A percentile compares a stretch with the other conserved stretches of the same genome.
Evolutionary conservation across 2,329 filamentous ascomycete genomes (phyloP).

Genomic region (Ophiostoma ulmi): DNA sequence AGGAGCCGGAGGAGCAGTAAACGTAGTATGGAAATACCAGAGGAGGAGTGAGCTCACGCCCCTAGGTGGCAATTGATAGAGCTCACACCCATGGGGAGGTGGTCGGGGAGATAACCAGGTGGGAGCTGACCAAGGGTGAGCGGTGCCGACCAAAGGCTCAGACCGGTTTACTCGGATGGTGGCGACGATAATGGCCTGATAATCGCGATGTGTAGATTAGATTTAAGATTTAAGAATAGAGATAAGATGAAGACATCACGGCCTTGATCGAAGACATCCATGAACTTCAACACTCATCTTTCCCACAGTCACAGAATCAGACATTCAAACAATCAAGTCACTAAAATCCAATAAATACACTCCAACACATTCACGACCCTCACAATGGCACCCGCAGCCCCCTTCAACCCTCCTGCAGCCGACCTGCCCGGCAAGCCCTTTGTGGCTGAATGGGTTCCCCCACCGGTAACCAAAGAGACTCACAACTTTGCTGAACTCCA

Average conservation of each 20-base stretch:
- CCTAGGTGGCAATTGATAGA: constrained; percentile 2
- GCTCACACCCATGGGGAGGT: background rate
- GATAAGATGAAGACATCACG: constrained; percentile 7
- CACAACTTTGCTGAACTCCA: constrained; percentile 41
- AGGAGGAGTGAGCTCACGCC: constrained; percentile 2
- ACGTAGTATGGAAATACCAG: background rate
- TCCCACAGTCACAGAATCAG: background rate
- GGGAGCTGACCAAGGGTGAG: constrained; percentile 6
- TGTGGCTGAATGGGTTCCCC: constrained; percentile 42
- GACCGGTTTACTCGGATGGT: background rate
- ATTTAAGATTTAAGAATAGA: constrained; percentile 3
- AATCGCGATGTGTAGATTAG: background rate
- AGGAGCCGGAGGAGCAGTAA: background rate
- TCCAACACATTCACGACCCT: background rate
- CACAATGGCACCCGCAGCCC: constrained; percentile 34
- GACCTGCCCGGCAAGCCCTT: constrained; percentile 39
- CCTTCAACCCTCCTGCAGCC: constrained; percentile 40
- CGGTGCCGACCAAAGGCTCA: background rate
- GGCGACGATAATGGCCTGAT: background rate
- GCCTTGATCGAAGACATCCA: background rate
- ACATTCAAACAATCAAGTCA: background rate
- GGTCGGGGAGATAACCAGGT: background rate
- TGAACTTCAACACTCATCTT: background rate
- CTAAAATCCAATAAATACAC: background rate
- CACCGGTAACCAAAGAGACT: constrained; percentile 41